Evolutionary conservation across 1,284 basidiomycete genomes (phyloP), one percentile per base, ranked within the genome.

Genomic region (Porodaedalea pini): DNA sequence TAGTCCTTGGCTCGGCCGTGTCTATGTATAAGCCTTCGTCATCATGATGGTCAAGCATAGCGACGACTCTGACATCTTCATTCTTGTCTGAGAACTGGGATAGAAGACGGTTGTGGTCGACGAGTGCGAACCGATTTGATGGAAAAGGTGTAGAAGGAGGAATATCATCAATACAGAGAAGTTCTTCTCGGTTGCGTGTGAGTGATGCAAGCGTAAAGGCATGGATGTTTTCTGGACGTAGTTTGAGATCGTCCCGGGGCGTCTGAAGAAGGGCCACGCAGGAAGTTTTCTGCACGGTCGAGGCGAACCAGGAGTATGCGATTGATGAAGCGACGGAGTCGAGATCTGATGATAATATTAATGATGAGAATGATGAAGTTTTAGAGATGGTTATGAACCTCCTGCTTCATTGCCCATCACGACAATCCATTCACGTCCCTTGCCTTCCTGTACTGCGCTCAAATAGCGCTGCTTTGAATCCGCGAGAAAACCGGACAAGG

Each of bases 381-480:
- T 21, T 48, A 4, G 19, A 17, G 19, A 43, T 11, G 11, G 36
- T n/a, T 40, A 66, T 81, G 60, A 66, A 92, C 94, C 93, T 67
- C 92, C 92, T 8, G 94, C 90, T 71, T 96, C 93, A 68, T 97
- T 96, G 1, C 94, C 94, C 82, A 92, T 90, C 0, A 85, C 86
- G 4, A 95, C 76, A 0, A 81, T 87, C 93, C 93, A 97, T 43
- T 85, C 80, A 7, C 67, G 64, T 10, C 67, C 78, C 54, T 72
- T 73, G 0, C 76, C 78, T 1, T 64, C 64, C 6, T 69, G 60
- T 4, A 83, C 60, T 34, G 78, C 80, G 1, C 64, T 64, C 51
- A 84, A 59, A 63, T 84, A 85, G 3, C 63, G 63, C n/a, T 69
- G 63, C 60, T 78, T 80, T 61, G 72, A 76, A 27, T 66, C 64